Conservation (phyloP, 2,329 filamentous ascomycete genomes). For the Verticillium isaacii region DNA sequence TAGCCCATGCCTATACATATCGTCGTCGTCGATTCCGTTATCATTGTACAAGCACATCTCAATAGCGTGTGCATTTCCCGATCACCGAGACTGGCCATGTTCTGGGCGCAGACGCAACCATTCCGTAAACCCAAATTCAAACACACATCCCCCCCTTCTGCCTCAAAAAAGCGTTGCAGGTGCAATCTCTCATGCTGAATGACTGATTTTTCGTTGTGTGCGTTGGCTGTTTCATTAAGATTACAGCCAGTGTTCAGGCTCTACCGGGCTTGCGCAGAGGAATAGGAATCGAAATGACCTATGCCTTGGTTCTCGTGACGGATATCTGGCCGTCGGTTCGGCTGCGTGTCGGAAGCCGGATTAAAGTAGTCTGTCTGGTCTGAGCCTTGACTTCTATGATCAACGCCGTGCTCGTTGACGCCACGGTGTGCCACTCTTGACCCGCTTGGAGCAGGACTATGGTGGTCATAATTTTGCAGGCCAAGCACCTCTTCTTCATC, state of each 20-base stretch:
- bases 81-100: too few species aligned
- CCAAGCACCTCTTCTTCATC: constrained; percentile 23
- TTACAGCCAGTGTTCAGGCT: background rate
- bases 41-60: background rate
- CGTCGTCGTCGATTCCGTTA: background rate
- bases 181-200: too few species aligned
- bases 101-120: background rate
- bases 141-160: background rate
- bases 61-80: too few species aligned
- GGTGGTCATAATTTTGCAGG: background rate
- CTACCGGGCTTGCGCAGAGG: background rate
- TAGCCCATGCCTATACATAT: background rate
- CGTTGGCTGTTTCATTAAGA: too few species aligned
- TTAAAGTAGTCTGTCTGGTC: background rate
- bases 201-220: too few species aligned
- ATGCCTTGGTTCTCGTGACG: background rate
- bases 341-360: background rate
- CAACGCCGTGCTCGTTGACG: background rate
- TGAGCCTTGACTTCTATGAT: background rate
- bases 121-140: background rate
- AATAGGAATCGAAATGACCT: background rate
- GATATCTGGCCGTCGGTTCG: background rate
- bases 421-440: background rate
- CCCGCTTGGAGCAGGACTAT: background rate
- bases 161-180: too few species aligned